Evolutionary conservation across 805 yeast genomes (phyloP).

Genomic region (Hanseniaspora thailandica): DNA sequence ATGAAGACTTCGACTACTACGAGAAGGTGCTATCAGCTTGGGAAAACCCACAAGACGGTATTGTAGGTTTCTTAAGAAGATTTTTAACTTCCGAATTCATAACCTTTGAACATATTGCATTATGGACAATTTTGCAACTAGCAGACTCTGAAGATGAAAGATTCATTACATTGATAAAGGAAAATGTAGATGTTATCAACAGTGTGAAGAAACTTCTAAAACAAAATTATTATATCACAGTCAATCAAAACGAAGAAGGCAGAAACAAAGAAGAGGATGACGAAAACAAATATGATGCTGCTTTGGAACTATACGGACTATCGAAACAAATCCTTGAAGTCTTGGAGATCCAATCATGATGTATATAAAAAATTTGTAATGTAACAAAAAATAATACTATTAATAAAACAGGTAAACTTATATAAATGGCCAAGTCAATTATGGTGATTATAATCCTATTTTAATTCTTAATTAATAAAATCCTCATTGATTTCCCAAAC

Average conservation of each 20-base stretch:
- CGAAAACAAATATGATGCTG: slow-evolving; percentile 35
- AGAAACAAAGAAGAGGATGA: slow-evolving; percentile 2
- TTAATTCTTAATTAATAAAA: not conserved
- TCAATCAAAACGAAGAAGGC: slow-evolving; percentile 10
- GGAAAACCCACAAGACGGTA: slow-evolving; percentile 72
- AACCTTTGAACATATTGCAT: slow-evolving; percentile 93
- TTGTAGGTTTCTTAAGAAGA: slow-evolving; percentile 67
- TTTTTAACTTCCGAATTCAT: slow-evolving; percentile 76
- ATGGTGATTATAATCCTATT: not conserved
- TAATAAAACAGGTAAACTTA: not conserved
- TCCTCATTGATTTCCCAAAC: slow-evolving; percentile 16
- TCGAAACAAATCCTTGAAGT: slow-evolving; percentile 56
- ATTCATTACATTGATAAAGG: slow-evolving; percentile 43
- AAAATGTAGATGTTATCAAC: slow-evolving; percentile 40
- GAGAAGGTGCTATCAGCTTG: slow-evolving; percentile 67
- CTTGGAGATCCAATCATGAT: slow-evolving; percentile 7
- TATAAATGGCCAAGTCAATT: not conserved
- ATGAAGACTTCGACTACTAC: slow-evolving; percentile 30
- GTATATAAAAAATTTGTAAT: not conserved
- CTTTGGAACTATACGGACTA: slow-evolving; percentile 50
- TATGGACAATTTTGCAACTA: slow-evolving; percentile 90
- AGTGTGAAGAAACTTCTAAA: slow-evolving; percentile 40
- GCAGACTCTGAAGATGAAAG: slow-evolving; percentile 72
- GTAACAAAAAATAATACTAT: not conserved
- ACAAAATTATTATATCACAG: slow-evolving; percentile 11